Percentiles rank a stretch among this genome's conserved stretches.
phyloP scores from a whole-genome alignment of 805 yeast species.

The Starmera dryadoides region DNA sequence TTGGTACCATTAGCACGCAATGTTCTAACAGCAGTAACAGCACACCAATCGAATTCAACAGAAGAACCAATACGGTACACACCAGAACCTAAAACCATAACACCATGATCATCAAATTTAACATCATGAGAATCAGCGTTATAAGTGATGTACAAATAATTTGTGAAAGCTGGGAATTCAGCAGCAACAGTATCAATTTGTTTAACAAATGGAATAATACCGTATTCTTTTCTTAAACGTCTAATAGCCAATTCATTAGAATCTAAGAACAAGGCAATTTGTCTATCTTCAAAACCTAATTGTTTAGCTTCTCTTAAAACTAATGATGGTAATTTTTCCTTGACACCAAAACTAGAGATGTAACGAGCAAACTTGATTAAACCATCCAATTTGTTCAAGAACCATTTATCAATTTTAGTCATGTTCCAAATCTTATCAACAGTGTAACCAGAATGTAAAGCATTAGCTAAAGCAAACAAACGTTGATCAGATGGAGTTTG shows the following conservation, averaged over 20 bases:
- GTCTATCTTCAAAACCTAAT: constrained; percentile 95
- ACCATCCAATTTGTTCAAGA: constrained; percentile 76
- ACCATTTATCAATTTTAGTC: constrained; percentile 95
- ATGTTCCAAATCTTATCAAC: constrained; percentile 89
- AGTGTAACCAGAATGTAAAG: constrained; percentile 78
- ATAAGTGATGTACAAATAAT: constrained; percentile 91
- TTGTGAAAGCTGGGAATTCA: constrained; percentile 95
- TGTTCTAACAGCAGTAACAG: constrained; percentile 93
- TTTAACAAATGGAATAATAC: constrained; percentile 86
- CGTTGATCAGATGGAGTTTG: constrained; percentile 98
- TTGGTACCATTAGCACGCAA: constrained; percentile 78
- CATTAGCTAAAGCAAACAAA: constrained; percentile 93
- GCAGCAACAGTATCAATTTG: constrained; percentile 99
- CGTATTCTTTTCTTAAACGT: constrained; percentile 78
- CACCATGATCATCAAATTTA: constrained; percentile 84
- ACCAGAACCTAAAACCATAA: constrained; percentile 96
- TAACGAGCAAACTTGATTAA: constrained; percentile 65
- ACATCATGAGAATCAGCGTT: constrained; percentile 87
- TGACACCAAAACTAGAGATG: constrained; percentile 47
- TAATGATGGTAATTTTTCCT: constrained; percentile 50
- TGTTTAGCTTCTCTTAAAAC: constrained; percentile 85
- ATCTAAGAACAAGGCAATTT: constrained; percentile 80
- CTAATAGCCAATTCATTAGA: constrained; percentile 92
- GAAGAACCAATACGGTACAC: constrained; percentile 98
- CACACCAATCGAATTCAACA: constrained; percentile 99